Evolutionary conservation across 176 grass and related monocot genomes (phyloP), one percentile per base, ranked within the genome.

Genomic region (Microstegium vimineum): DNA sequence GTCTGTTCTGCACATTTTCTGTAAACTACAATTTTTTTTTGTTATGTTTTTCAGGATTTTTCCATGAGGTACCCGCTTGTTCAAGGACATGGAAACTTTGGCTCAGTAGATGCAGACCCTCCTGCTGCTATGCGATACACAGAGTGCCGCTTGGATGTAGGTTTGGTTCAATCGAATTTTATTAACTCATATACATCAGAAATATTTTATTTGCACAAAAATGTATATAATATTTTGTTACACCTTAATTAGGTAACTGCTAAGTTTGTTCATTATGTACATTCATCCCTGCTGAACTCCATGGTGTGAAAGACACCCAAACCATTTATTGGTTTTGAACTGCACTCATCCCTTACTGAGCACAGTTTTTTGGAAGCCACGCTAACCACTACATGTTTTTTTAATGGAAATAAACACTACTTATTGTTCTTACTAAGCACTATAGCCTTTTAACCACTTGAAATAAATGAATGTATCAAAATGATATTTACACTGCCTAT

Each of bases 41-140:
- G n/a, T 64, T 86, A 34, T 76, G 25, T 14, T 73, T 79, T 87
- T 66, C 81, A 98, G 95, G 95, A 95, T 81, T 98, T 98, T 78
- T 98, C 95, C 78, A 79, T 98, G 90, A 88, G 95, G 57, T 91
- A 79, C 34, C 92, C 92, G 13, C 90, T 98, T 42, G 90, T 98
- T 88, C 86, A 88, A 84, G 95, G 95, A 63, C 95, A 98, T 86
- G 95, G 95, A 84, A 98, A 98, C 76, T 98, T 98, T 82, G 95
- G 95, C 57, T 95, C 95, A 76, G 84, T 98, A 73, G 95, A 98
- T 91, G 92, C 92, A 51, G 95, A 98, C 88, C 92, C 92, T 89
- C 86, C 95, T 86, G 95, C 95, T 61, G 95, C 95, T 76, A 98
- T 98, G 95, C 81, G 95, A 70, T 98, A 98, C 54, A 95, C 95